These are phyloP conservation scores for Tuber brumale DNA, from an alignment of 495 filamentous ascomycete genomes.

Conservation along the genomic window DNA sequence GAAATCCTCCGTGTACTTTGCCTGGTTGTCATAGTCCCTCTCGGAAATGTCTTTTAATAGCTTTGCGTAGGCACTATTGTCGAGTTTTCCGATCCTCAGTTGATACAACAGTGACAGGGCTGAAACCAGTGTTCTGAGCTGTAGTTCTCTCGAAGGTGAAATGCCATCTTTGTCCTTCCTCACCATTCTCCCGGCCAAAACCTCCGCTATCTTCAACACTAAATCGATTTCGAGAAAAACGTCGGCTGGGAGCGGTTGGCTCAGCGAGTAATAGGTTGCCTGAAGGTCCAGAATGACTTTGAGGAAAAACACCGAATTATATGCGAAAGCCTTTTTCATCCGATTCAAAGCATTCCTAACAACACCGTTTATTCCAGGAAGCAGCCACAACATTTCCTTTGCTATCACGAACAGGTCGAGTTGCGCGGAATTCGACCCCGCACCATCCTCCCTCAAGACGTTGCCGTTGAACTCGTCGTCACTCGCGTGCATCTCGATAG, in stretches of 20 bases:
- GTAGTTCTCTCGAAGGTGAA: conserved; percentile 39
- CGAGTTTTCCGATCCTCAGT: conserved; percentile 25
- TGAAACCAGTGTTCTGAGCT: conserved; percentile 40
- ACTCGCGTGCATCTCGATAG: conserved; percentile 28
- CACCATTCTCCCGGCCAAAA: conserved; percentile 37
- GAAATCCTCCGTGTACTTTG: conserved; percentile 20
- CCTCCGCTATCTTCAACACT: conserved; percentile 35
- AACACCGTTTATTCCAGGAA: conserved; percentile 37
- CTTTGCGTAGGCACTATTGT: conserved; percentile 34
- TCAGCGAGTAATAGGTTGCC: conserved; percentile 30
- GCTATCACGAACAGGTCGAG: conserved; percentile 35
- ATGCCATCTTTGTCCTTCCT: conserved; percentile 35
- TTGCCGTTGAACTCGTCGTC: conserved; percentile 32
- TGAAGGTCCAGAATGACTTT: conserved; percentile 42
- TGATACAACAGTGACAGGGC: conserved; percentile 37
- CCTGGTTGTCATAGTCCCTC: conserved; percentile 35
- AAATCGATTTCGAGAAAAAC: conserved; percentile 27
- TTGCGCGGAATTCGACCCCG: conserved; percentile 28
- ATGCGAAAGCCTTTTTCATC: conserved; percentile 41
- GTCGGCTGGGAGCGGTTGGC: conserved; percentile 18
- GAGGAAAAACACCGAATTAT: conserved; percentile 41
- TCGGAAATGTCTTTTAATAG: conserved; percentile 39
- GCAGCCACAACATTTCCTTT: conserved; percentile 36
- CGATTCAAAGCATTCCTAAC: conserved; percentile 34
- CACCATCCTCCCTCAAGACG: conserved; percentile 30